Evolutionary conservation across 139 green algal species (phyloP), one percentile per base, ranked within the genome.

Genomic region (Chlamydomonas sphaeroides): DNA sequence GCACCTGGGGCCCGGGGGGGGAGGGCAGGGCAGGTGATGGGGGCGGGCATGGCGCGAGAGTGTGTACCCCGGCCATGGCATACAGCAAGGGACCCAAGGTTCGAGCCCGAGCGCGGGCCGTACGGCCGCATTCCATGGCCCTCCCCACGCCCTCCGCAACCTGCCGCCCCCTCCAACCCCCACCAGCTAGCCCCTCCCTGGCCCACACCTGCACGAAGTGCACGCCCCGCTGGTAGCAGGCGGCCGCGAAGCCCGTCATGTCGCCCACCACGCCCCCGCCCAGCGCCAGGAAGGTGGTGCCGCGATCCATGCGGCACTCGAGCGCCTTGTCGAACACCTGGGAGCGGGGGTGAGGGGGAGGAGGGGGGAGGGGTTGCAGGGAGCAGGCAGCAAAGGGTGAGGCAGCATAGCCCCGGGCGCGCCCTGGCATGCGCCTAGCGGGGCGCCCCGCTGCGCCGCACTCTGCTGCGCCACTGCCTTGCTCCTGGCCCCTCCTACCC

Each of bases 231-330:
- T 98, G 96, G 92, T 98, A 99, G 53, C 92, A 91, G 3, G 97
- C 89, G 15, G 97, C 97, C 28, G 97, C 97, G 92, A 98, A 99
- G 59, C 97, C 97, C 5, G 93, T 96, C 96, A 99, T 99, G 91
- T 99, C 97, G 20, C 97, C 97, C 23, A 99, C 93, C 26, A 99
- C 97, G 23, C 97, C 97, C 25, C 97, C 97, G 8, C 97, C 97
- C 6, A 99, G 93, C 1, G 97, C 97, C 20, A 99, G 68, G 73
- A 99, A 97, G 11, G 97, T 99, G 84, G 89, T 94, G 65, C 91
- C 90, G n/a, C 97, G 91, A 89, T 98, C 94, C 77, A 98, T 89
- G 7, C 95, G 84, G 26, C 30, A 81, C 65, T 96, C 83, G 45
- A 99, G 87, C 8, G 96, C 96, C 80, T 95, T 95, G 85, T 98